Base-by-base conservation (phyloP, 352 stramenopile genomes). In the Pythium angustatum region DNA sequence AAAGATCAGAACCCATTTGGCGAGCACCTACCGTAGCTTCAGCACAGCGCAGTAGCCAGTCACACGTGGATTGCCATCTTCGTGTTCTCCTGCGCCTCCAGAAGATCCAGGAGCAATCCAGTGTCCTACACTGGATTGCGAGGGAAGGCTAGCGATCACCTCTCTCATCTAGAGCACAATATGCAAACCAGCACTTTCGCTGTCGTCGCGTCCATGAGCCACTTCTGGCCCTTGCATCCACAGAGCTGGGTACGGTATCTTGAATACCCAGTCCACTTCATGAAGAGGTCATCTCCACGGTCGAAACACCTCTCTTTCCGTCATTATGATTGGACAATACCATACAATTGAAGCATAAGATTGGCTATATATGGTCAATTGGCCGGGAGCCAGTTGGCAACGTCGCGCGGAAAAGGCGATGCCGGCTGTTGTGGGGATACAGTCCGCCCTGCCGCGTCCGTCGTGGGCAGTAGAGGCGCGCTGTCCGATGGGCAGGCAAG, bases 221-320 rank as follows among this genome's bases (percentile, higher is more conserved):
- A 47, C 40, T n/a, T n/a, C n/a, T 47, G 40, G 40, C 40, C 40
- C 19, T 47, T 47, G 40, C 40, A 47, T 47, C 40, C 40, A 47
- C 15, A 21, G 40, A 47, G 24, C 38, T 4, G 6, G 36, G 36
- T 15, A 26, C 26, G 36, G 36, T 15, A 26, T 45, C 15, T 22
- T 27, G n/a, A n/a, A n/a, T n/a, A n/a, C n/a, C n/a, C n/a, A n/a
- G n/a, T n/a, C n/a, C n/a, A n/a, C n/a, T n/a, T n/a, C n/a, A n/a
- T n/a, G n/a, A n/a, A n/a, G n/a, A n/a, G n/a, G n/a, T n/a, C n/a
- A n/a, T n/a, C n/a, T n/a, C n/a, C n/a, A n/a, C n/a, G n/a, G n/a
- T n/a, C n/a, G n/a, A n/a, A n/a, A n/a, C n/a, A 41, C 34, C n/a
- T 47, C 15, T 15, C 26, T 19, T 7, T 7, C 24, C 15, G 5